Percentiles rank a stretch among this genome's conserved stretches.
Evolutionary conservation across 306 rosid species (phyloP).

Genomic region (Cucumis melo): DNA sequence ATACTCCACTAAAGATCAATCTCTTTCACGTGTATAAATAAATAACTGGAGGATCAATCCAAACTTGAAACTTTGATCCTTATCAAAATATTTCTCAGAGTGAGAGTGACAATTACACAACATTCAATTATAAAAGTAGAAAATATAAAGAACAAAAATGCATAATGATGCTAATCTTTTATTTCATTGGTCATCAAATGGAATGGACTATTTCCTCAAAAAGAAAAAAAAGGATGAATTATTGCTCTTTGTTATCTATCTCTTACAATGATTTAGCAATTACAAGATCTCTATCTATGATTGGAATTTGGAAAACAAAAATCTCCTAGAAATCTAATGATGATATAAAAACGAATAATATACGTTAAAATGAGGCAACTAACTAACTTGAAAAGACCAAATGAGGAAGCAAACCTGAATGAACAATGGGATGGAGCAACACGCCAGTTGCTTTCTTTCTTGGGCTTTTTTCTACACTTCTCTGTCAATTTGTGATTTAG

Average conservation of each 20-base stretch:
- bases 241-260: neutral
- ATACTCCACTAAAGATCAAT: neutral
- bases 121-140: too few relatives aligned
- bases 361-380: conserved; percentile 11
- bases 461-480: neutral
- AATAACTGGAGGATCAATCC: neutral
- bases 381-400: neutral
- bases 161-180: neutral
- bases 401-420: neutral
- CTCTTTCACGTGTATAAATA: neutral
- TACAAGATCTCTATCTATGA: conserved; percentile 37
- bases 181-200: conserved; percentile 1
- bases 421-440: conserved; percentile 1
- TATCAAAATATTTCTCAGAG: neutral
- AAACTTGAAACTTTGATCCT: neutral
- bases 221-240: neutral
- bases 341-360: conserved; percentile 17
- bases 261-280: conserved; percentile 13
- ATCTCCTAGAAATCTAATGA: conserved; percentile 18
- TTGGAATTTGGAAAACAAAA: conserved; percentile 20
- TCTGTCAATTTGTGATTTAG: neutral
- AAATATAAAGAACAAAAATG: neutral
- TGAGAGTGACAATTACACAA: neutral
- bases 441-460: neutral
- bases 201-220: neutral